A percentile compares a stretch with the other conserved stretches of the same genome.
Evolutionary conservation across 208 protist genomes (phyloP).

Genomic region (Trypanosoma cruzi): DNA sequence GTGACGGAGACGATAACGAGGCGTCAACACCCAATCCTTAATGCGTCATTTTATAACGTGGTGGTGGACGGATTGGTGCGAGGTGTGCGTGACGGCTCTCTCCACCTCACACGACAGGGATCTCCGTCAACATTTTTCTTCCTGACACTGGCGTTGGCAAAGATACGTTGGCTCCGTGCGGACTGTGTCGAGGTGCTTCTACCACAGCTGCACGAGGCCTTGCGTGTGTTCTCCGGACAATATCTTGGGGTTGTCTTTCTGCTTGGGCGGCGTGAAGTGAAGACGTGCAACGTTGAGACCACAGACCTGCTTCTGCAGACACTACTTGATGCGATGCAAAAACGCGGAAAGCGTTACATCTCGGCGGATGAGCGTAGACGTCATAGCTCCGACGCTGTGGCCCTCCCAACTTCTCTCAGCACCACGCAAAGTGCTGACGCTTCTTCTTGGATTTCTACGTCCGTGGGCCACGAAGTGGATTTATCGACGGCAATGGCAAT

Average conservation of each 20-base stretch:
- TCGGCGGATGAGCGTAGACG: slow-evolving; percentile 5
- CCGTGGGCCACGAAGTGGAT: background rate
- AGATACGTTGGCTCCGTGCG: slow-evolving; percentile 49
- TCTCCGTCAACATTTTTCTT: slow-evolving; percentile 58
- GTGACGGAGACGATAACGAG: slow-evolving; percentile 3
- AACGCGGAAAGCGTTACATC: slow-evolving; percentile 25
- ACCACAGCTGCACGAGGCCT: slow-evolving; percentile 40
- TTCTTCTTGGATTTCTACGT: background rate
- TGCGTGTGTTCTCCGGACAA: slow-evolving; percentile 49
- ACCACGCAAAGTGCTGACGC: background rate
- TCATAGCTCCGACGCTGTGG: slow-evolving; percentile 1
- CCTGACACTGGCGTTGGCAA: slow-evolving; percentile 59
- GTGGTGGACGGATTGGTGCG: slow-evolving; percentile 35
- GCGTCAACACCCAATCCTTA: slow-evolving; percentile 43
- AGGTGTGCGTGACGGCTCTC: slow-evolving; percentile 28
- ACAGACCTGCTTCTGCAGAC: slow-evolving; percentile 44
- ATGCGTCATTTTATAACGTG: slow-evolving; percentile 36
- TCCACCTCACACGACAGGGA: slow-evolving; percentile 26
- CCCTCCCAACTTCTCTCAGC: background rate
- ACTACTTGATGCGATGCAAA: slow-evolving; percentile 43
- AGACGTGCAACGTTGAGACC: slow-evolving; percentile 31
- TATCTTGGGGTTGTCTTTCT: slow-evolving; percentile 51
- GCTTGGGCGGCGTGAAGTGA: slow-evolving; percentile 58
- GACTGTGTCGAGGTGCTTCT: slow-evolving; percentile 40
- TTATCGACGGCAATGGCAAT: background rate